These are phyloP conservation scores for Sechiopsis laciniata DNA, from an alignment of 306 rosid species.

Conservation along the genomic window DNA sequence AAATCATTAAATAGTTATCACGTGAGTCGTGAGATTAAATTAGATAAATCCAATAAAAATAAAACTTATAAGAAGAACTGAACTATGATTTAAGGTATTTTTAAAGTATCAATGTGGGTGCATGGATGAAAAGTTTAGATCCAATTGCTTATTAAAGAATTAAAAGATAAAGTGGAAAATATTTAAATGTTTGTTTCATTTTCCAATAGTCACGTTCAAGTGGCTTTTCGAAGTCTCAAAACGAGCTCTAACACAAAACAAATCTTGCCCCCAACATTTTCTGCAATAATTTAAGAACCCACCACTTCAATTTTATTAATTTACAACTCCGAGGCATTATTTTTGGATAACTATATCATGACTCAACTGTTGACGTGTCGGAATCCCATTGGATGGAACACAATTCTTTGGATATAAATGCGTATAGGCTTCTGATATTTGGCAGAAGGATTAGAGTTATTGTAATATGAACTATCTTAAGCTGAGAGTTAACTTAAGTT, in stretches of 20 bases:
- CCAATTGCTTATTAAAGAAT: background rate
- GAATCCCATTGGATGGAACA: background rate
- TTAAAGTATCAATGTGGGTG: background rate
- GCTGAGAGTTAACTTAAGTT: too few relatives aligned
- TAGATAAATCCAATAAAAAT: background rate
- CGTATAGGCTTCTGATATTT: too few relatives aligned
- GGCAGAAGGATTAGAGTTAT: too few relatives aligned
- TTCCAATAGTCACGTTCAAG: slow-evolving; percentile 1
- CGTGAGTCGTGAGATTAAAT: too few relatives aligned
- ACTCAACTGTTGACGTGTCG: background rate
- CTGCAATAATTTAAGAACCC: slow-evolving; percentile 1
- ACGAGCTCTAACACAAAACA: background rate
- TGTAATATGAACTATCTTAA: too few relatives aligned
- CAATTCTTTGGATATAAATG: too few relatives aligned
- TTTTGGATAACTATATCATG: slow-evolving; percentile 5
- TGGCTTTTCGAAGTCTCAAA: slow-evolving; percentile 15
- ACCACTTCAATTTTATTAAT: slow-evolving; percentile 2
- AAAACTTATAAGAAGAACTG: background rate
- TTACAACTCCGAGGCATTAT: background rate
- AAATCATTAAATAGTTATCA: too few relatives aligned
- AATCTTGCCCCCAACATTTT: slow-evolving; percentile 16
- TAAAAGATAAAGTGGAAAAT: background rate
- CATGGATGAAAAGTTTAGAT: background rate
- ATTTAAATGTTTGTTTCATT: background rate
- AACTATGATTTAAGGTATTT: background rate